Evolutionary conservation across 805 yeast genomes (phyloP).

Genomic region (Cyberlindnera mycetangii): DNA sequence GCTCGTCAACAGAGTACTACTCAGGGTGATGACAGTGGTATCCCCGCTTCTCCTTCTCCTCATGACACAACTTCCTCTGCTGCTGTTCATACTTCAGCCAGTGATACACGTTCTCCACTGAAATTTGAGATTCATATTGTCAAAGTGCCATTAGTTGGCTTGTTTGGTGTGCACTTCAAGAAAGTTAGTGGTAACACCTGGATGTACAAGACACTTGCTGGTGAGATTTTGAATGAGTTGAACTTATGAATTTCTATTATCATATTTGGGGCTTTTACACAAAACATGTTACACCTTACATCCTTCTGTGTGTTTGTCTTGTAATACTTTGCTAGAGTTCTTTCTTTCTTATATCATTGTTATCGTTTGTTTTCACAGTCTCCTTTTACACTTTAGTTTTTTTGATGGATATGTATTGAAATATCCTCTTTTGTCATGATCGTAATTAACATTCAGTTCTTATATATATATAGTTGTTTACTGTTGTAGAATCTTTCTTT

Average conservation of each 20-base stretch:
- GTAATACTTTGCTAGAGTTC: too few species aligned
- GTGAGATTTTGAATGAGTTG: conserved; percentile 56
- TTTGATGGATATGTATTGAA: not conserved
- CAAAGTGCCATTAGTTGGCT: conserved; percentile 83
- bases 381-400: not conserved
- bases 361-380: not conserved
- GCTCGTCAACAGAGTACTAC: conserved; percentile 10
- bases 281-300: too few species aligned
- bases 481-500: too few species aligned
- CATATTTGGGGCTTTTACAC: too few species aligned
- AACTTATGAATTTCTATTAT: conserved; percentile 20
- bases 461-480: not conserved
- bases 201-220: conserved; percentile 89
- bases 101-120: conserved; percentile 52
- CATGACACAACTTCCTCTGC: not conserved
- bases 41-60: not conserved
- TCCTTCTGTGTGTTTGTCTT: too few species aligned
- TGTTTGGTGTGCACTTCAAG: conserved; percentile 94
- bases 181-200: conserved; percentile 91
- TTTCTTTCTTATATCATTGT: not conserved
- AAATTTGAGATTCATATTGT: conserved; percentile 90
- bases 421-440: not conserved
- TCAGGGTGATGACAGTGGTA: conserved; percentile 2
- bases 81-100: conserved; percentile 20
- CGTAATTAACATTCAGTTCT: not conserved